These are phyloP conservation scores for Sugiyamaella lignohabitans DNA, from an alignment of 805 yeast species.

Conservation along the genomic window DNA sequence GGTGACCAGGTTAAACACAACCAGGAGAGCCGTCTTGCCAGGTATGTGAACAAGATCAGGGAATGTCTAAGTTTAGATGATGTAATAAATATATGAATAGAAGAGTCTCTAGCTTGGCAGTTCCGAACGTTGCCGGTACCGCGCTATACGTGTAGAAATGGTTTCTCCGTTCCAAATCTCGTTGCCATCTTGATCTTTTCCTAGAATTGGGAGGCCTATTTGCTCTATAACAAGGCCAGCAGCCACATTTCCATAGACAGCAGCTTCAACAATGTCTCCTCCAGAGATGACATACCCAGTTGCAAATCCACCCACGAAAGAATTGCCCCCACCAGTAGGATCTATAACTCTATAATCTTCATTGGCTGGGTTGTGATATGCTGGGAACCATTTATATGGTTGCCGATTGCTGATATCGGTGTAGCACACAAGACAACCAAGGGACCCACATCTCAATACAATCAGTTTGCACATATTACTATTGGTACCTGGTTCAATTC, in stretches of 20 bases:
- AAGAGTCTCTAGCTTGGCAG: too few relatives aligned
- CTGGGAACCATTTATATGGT: slow-evolving; percentile 50
- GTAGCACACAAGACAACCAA: slow-evolving; percentile 63
- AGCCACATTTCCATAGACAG: slow-evolving; percentile 66
- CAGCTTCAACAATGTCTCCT: slow-evolving; percentile 41
- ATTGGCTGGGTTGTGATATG: slow-evolving; percentile 48
- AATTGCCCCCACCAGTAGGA: slow-evolving; percentile 94
- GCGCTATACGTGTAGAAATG: slow-evolving; percentile 39
- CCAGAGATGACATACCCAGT: slow-evolving; percentile 45
- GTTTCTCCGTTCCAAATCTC: slow-evolving; percentile 57
- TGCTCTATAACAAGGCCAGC: slow-evolving; percentile 81
- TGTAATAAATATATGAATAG: too few relatives aligned
- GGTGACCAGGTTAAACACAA: too few relatives aligned
- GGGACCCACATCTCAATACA: slow-evolving; percentile 68
- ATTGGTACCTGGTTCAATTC: neutral
- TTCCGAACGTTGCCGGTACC: slow-evolving; percentile 34
- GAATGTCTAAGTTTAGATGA: too few relatives aligned
- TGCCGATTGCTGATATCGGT: slow-evolving; percentile 27
- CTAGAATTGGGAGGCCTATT: slow-evolving; percentile 57
- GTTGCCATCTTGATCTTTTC: slow-evolving; percentile 15
- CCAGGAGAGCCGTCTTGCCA: too few relatives aligned
- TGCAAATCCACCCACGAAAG: slow-evolving; percentile 77
- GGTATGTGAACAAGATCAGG: too few relatives aligned
- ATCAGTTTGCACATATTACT: slow-evolving; percentile 23
- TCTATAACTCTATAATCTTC: slow-evolving; percentile 50